A percentile compares a stretch with the other conserved stretches of the same genome.
These are phyloP conservation scores for Polygonum maritimum DNA, from an alignment of 148 eudicot species.

Conservation along the genomic window DNA sequence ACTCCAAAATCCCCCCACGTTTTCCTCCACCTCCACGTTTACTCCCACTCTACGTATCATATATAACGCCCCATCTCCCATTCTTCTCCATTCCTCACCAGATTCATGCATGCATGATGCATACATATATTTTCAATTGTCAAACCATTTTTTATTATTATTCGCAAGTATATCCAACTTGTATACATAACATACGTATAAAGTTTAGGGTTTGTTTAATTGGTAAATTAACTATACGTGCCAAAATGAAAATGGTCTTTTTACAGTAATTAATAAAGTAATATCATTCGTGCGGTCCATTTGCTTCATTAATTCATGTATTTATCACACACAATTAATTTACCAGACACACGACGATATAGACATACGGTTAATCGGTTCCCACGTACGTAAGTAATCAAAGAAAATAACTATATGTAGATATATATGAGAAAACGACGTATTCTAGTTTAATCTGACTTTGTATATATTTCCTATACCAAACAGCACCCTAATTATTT, in stretches of 20 bases:
- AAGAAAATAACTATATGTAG: neutral
- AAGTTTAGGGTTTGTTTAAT: neutral
- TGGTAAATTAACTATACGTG: neutral
- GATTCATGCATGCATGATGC: neutral
- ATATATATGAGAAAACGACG: neutral
- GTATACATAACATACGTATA: neutral
- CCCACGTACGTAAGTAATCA: neutral
- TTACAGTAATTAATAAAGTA: neutral
- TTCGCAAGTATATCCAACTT: neutral
- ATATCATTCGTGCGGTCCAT: too few species aligned
- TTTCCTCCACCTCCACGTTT: conserved; percentile 1
- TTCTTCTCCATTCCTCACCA: neutral
- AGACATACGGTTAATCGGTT: neutral
- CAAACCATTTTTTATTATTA: neutral
- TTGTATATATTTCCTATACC: neutral
- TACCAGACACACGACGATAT: neutral
- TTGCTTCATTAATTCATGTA: too few species aligned
- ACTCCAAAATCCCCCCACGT: neutral
- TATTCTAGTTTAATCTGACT: too few species aligned
- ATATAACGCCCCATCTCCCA: neutral
- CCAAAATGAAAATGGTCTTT: neutral
- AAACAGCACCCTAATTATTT: neutral
- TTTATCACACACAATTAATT: too few species aligned
- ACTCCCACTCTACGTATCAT: neutral
- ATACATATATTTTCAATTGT: neutral